Conservation (phyloP, 2,329 filamentous ascomycete genomes). For the Xylaria sp. region DNA sequence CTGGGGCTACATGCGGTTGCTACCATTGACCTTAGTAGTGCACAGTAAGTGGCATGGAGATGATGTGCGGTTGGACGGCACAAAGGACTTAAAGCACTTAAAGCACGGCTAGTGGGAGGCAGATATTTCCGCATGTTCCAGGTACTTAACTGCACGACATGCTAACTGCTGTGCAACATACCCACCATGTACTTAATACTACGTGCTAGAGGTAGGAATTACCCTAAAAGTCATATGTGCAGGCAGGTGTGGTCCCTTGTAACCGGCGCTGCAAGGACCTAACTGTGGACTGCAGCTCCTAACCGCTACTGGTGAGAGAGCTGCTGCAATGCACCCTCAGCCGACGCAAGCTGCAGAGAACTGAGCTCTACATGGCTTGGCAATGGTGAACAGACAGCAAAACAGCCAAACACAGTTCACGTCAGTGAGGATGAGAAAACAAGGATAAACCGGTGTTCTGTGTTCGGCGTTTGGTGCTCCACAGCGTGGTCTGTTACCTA, state of each 20-base stretch:
- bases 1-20: not conserved
- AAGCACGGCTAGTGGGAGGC: conserved; percentile 4
- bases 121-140: conserved; percentile 10
- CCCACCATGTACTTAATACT: not conserved
- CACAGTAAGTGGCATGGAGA: not conserved
- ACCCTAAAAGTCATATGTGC: not conserved
- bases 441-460: conserved; percentile 17
- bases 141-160: not conserved
- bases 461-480: conserved; percentile 15
- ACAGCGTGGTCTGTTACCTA: not conserved
- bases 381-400: conserved; percentile 7
- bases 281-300: conserved; percentile 27
- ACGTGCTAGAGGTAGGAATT: not conserved
- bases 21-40: not conserved
- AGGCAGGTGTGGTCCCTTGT: conserved; percentile 5
- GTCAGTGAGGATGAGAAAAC: conserved; percentile 12
- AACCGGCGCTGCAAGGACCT: conserved; percentile 35
- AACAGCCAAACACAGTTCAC: conserved; percentile 10
- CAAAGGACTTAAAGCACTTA: not conserved
- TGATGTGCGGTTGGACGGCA: not conserved
- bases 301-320: conserved; percentile 29
- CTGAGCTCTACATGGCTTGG: conserved; percentile 30
- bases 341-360: conserved; percentile 34
- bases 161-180: not conserved
- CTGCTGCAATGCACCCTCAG: conserved; percentile 35